Conservation (phyloP, 2,329 filamentous ascomycete genomes). For the Teratosphaeria viscida region DNA sequence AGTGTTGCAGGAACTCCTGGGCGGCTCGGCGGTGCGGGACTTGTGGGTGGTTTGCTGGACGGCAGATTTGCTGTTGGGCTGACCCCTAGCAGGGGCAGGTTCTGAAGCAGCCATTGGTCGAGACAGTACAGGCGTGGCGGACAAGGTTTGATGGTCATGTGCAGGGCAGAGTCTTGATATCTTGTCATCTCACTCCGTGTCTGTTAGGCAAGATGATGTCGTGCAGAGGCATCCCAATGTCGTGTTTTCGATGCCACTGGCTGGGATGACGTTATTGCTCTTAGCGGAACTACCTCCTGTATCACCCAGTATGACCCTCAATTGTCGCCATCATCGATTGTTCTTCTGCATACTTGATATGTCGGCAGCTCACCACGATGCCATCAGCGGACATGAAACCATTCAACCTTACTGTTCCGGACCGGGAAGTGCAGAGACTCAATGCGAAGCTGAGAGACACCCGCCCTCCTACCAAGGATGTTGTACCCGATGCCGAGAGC, state of each 20-base stretch:
- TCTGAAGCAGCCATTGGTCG: neutral
- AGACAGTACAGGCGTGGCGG: neutral
- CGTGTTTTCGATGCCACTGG: neutral
- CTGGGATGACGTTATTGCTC: neutral
- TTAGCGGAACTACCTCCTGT: too few relatives aligned
- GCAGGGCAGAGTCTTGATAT: neutral
- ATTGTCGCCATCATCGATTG: too few relatives aligned
- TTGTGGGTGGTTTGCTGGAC: neutral
- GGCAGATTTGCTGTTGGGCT: neutral
- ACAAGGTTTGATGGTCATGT: neutral
- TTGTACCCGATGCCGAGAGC: slow-evolving; percentile 27
- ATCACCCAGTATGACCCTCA: too few relatives aligned
- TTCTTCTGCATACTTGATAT: too few relatives aligned
- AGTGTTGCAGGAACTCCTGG: neutral
- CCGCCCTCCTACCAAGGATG: slow-evolving; percentile 22
- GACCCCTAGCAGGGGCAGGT: neutral
- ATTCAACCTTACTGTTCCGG: slow-evolving; percentile 26
- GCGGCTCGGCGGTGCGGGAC: neutral
- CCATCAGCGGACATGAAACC: slow-evolving; percentile 14
- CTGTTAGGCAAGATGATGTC: neutral
- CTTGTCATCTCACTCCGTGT: neutral
- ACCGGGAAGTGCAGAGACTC: slow-evolving; percentile 27
- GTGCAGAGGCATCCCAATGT: neutral
- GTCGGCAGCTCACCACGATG: neutral
- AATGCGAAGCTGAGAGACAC: slow-evolving; percentile 28